Conservation (phyloP, 139 green algal species). For the Chara braunii region DNA sequence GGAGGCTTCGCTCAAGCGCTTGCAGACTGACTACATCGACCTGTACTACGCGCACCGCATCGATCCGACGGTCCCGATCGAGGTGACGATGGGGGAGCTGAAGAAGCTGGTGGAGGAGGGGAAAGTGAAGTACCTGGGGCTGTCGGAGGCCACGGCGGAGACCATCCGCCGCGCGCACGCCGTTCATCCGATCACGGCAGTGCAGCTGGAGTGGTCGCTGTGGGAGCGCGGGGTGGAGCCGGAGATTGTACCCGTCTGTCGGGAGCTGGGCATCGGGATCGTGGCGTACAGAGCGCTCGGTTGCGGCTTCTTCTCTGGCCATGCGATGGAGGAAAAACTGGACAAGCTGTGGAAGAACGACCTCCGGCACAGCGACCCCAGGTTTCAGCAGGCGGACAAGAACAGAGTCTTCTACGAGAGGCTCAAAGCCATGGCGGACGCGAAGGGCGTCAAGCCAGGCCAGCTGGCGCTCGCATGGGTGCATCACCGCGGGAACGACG, state of each 20-base stretch:
- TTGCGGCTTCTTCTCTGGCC: slow-evolving; percentile 55
- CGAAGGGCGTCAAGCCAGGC: slow-evolving; percentile 55
- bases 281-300: slow-evolving; percentile 62
- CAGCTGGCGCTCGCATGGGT: slow-evolving; percentile 75
- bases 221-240: slow-evolving; percentile 59
- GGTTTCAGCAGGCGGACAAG: too few relatives aligned
- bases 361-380: too few relatives aligned
- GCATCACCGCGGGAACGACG: slow-evolving; percentile 53
- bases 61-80: slow-evolving; percentile 52
- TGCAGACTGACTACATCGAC: slow-evolving; percentile 31
- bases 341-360: too few relatives aligned
- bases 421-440: slow-evolving; percentile 46
- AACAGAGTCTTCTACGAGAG: slow-evolving; percentile 59
- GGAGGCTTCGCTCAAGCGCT: slow-evolving; percentile 10
- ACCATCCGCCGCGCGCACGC: slow-evolving; percentile 57
- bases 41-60: slow-evolving; percentile 43
- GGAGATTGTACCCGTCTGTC: slow-evolving; percentile 52
- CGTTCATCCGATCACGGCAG: slow-evolving; percentile 53
- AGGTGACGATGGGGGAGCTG: slow-evolving; percentile 48
- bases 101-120: slow-evolving; percentile 54
- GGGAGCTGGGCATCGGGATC: slow-evolving; percentile 64
- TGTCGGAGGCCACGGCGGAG: slow-evolving; percentile 53
- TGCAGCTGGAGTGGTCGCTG: slow-evolving; percentile 63
- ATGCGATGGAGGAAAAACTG: slow-evolving; percentile 30
- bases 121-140: slow-evolving; percentile 64